These are phyloP conservation scores for Candida frijolesensis DNA, from an alignment of 1,139 yeast species.

Conservation along the genomic window DNA sequence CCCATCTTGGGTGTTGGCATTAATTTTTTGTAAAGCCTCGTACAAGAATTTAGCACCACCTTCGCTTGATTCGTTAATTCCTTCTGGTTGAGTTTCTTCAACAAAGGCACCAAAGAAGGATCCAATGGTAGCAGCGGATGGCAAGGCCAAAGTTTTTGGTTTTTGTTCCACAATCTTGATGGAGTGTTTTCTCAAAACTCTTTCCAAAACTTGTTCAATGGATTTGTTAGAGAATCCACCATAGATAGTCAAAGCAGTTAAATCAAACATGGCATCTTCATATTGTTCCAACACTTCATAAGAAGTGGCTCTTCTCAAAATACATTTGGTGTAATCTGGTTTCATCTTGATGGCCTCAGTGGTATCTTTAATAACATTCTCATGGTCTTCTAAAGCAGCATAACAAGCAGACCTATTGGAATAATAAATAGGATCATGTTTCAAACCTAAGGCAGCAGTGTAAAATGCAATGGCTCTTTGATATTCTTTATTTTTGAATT, in stretches of 20 bases:
- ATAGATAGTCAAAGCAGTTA: conserved; percentile 78
- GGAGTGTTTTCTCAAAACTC: conserved; percentile 80
- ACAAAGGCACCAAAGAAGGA: conserved; percentile 83
- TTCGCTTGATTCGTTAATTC: conserved; percentile 48
- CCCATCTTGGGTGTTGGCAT: conserved; percentile 65
- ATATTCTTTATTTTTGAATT: conserved; percentile 70
- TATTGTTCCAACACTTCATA: conserved; percentile 78
- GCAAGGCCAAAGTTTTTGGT: conserved; percentile 61
- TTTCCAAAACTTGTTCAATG: conserved; percentile 81
- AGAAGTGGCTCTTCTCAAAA: conserved; percentile 77
- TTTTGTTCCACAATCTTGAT: conserved; percentile 65
- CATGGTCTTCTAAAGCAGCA: conserved; percentile 75
- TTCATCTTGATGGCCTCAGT: conserved; percentile 81
- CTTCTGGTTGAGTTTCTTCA: conserved; percentile 47
- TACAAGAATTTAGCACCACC: conserved; percentile 65
- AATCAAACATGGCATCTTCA: conserved; percentile 87
- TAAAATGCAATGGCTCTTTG: conserved; percentile 76
- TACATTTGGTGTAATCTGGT: conserved; percentile 89
- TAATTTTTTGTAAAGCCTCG: conserved; percentile 67
- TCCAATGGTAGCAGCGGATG: conserved; percentile 82
- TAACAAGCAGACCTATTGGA: conserved; percentile 96
- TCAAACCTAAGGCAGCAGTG: conserved; percentile 72
- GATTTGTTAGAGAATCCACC: conserved; percentile 81
- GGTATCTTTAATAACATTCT: conserved; percentile 85
- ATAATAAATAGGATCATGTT: conserved; percentile 83